Base-by-base conservation (phyloP, 1,139 yeast genomes). In the Geotrichum carabidarum region DNA sequence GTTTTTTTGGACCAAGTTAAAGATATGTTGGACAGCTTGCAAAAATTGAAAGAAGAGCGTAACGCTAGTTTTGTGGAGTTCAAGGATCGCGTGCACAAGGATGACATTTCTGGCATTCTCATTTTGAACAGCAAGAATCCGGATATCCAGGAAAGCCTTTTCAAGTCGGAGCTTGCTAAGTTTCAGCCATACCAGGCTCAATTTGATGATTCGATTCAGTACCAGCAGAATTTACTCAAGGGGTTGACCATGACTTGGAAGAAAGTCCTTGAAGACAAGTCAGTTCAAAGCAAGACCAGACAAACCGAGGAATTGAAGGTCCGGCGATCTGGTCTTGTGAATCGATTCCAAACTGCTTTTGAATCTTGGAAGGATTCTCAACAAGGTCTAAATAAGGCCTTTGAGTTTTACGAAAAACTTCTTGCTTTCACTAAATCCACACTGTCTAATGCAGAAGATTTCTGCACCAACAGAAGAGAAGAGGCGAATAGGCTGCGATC, bases 51-150 rank as follows among this genome's bases (percentile, higher is more conserved):
- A 62, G 74, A 78, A 35, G 93, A 86, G 64, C 81, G 95, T 54
- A 69, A 73, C 17, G 75, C 81, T 46, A 76, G 85, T 1, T 74
- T 87, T 45, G 76, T 76, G 2, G 88, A 82, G 50, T 76, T 91
- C 65, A 90, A 89, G 66, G 77, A 74, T 7, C 80, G 79, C 54
- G 83, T 88, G 43, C 95, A 85, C 63, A 76, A 79, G 18, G 99
- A 93, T 69, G 97, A 93, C 66, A 89, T 91, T 51, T 85, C 96
- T 0, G 84, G 86, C 56, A 76, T 85, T 30, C 75, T 93, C 40
- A 79, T 93, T 4, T 72, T 86, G 61, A 86, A 87, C 67, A 81
- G 83, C 61, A 79, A 80, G 53, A 74, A 78, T 36, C 70, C 77
- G 12, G 82, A 81, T 18, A 74, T 77, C 44, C 93, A 85, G 59